Base-by-base conservation (phyloP, 2,329 filamentous ascomycete species). In the Penicillium decumbens region DNA sequence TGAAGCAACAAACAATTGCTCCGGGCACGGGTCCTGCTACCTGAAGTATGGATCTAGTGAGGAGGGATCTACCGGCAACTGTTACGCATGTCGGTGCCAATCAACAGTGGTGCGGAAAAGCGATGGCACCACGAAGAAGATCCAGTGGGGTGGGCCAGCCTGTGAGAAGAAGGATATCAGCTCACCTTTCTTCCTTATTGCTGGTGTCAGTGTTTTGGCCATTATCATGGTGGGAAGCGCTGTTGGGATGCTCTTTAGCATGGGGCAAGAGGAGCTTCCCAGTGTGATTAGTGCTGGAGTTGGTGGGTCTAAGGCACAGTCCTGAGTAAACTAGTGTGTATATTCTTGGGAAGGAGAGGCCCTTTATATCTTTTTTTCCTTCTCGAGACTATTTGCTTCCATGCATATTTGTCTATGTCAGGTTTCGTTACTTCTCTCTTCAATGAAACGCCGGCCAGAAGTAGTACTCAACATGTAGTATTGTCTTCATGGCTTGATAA, bases 261-360 rank as follows among this genome's bases (percentile, higher is more conserved):
- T 97, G 63, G 93, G 92, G 29, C 82, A 87, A 68, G 84, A 95
- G 75, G 87, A 90, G 72, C 77, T 97, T 56, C 93, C 93, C 0
- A 90, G 90, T 61, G 92, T 98, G 7, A 91, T 98, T 69, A 89
- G 90, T n/a, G 93, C 93, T 41, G 93, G 93, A 56, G 92, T 98
- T 32, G 88, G 86, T 57, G 81, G 83, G 50, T 78, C 84, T 29
- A 89, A 67, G 43, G 58, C 64, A 49, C 74, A 76, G 60, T 77
- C 70, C 55, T 73, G 52, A 65, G 51, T 10, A 35, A 32, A 29
- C 6, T n/a, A 50, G 45, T 25, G 27, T 33, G 18, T 18, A 18
- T 37, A 4, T 37, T 20, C 20, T 20, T 35, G 33, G 33, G 8
- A 35, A 35, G 23, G 23, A 23, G 37, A 40, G 12, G 12, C 15